A percentile compares a stretch with the other conserved stretches of the same genome.
Evolutionary conservation across 2,329 filamentous ascomycete genomes (phyloP).

Genomic region (Fusarium caatingaense): DNA sequence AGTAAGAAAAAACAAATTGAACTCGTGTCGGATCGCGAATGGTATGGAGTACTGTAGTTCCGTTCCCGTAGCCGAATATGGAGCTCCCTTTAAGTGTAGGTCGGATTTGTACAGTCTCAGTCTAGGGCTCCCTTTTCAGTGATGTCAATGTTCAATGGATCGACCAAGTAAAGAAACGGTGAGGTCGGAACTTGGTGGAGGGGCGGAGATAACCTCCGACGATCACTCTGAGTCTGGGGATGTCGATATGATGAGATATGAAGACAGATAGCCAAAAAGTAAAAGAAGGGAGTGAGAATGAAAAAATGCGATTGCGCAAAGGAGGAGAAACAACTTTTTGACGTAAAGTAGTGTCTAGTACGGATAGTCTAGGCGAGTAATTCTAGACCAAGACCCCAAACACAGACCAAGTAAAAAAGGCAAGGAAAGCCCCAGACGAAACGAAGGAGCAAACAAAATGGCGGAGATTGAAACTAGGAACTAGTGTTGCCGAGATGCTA

Average conservation of each 20-base stretch:
- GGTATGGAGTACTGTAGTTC: conserved; percentile 3
- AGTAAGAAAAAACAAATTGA: too few relatives aligned
- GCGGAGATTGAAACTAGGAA: conserved; percentile 40
- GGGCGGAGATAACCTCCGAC: conserved; percentile 28
- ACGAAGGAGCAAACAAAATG: conserved; percentile 28
- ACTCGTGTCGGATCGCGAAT: conserved; percentile 10
- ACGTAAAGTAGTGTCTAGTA: conserved; percentile 18
- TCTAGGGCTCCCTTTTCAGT: conserved; percentile 17
- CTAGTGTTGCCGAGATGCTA: conserved; percentile 42
- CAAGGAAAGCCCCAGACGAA: conserved; percentile 31
- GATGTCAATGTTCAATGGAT: conserved; percentile 40
- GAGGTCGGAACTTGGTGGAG: conserved; percentile 30
- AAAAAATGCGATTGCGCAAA: conserved; percentile 13
- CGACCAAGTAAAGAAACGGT: conserved; percentile 37
- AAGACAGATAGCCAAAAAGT: not conserved
- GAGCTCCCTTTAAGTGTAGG: conserved; percentile 31
- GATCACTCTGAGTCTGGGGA: conserved; percentile 26
- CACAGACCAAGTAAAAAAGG: conserved; percentile 11
- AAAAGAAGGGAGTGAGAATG: conserved; percentile 17
- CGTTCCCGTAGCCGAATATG: conserved; percentile 24
- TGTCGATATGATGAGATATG: conserved; percentile 1
- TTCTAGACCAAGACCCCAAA: conserved; percentile 15
- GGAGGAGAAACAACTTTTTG: conserved; percentile 32
- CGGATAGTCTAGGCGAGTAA: conserved; percentile 9
- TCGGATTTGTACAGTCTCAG: conserved; percentile 5